Percentiles rank a stretch among this genome's conserved stretches.
Evolutionary conservation across 345 rosid species (phyloP).

Genomic region (Diplotaxis tenuifolia): DNA sequence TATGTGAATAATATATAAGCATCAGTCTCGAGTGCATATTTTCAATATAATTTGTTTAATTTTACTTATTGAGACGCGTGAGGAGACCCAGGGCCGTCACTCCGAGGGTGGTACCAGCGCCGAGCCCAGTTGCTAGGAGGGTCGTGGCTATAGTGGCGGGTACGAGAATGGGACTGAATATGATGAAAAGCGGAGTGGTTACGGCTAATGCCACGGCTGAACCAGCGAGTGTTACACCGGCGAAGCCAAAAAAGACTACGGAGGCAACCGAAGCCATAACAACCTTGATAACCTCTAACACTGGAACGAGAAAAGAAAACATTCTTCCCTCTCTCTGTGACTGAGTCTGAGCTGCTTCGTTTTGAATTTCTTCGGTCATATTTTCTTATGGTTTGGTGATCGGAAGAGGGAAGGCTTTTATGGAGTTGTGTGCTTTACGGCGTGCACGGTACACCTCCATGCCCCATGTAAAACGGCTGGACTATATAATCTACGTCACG

Average conservation of each 20-base stretch:
- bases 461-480: slow-evolving; percentile 33
- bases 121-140: background rate
- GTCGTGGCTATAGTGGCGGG: background rate
- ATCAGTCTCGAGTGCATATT: background rate
- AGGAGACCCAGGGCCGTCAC: background rate
- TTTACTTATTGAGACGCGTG: background rate
- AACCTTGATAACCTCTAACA: slow-evolving; percentile 27
- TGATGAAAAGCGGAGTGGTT: background rate
- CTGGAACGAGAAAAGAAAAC: slow-evolving; percentile 19
- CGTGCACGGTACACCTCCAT: slow-evolving; percentile 33
- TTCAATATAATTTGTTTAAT: background rate
- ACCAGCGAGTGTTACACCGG: slow-evolving; percentile 53
- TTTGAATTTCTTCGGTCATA: background rate
- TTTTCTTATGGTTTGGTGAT: slow-evolving; percentile 24
- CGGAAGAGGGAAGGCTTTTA: slow-evolving; percentile 14
- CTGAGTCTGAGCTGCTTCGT: background rate
- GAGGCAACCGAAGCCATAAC: slow-evolving; percentile 57
- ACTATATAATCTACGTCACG: slow-evolving; percentile 19
- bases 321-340: slow-evolving; percentile 7
- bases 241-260: slow-evolving; percentile 58
- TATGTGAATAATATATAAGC: background rate
- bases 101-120: background rate
- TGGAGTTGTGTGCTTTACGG: slow-evolving; percentile 20
- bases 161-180: background rate
- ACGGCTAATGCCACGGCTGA: slow-evolving; percentile 23